These are phyloP conservation scores for Podospora australis DNA, from an alignment of 495 filamentous ascomycete species.

Conservation along the genomic window DNA sequence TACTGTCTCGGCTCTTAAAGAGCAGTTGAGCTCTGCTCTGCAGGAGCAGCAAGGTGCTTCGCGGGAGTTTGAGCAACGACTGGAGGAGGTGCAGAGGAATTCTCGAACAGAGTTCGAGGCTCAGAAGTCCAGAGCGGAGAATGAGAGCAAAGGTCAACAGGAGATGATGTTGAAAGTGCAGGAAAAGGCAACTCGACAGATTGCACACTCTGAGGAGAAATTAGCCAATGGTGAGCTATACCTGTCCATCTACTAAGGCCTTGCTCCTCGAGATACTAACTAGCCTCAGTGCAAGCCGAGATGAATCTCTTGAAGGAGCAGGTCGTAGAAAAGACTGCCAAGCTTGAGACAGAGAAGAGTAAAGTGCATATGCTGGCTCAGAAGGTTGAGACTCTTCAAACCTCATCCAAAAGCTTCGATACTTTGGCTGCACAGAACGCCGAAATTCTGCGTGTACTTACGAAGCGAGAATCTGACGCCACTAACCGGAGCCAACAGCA, in stretches of 20 bases:
- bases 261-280: conserved; percentile 3
- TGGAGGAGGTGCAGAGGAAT: conserved; percentile 18
- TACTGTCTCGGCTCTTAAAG: conserved; percentile 24
- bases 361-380: conserved; percentile 17
- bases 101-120: conserved; percentile 19
- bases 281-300: conserved; percentile 27
- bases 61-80: conserved; percentile 22
- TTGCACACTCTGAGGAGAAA: too few relatives aligned
- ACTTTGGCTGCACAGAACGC: conserved; percentile 22
- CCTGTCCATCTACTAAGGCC: background rate
- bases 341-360: conserved; percentile 25
- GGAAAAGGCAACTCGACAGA: conserved; percentile 19
- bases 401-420: conserved; percentile 23
- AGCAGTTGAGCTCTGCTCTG: conserved; percentile 30
- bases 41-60: conserved; percentile 36
- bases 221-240: background rate
- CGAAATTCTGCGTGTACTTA: conserved; percentile 26
- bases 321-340: conserved; percentile 23
- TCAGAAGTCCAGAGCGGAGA: conserved; percentile 26
- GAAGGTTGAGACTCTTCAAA: conserved; percentile 22
- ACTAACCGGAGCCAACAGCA: conserved; percentile 7
- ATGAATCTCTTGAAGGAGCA: conserved; percentile 20
- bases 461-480: conserved; percentile 11
- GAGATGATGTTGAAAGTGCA: conserved; percentile 28
- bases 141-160: conserved; percentile 22